Base-by-base conservation (phyloP, 2,329 filamentous ascomycete genomes). In the Scopulariopsis brevicaulis region DNA sequence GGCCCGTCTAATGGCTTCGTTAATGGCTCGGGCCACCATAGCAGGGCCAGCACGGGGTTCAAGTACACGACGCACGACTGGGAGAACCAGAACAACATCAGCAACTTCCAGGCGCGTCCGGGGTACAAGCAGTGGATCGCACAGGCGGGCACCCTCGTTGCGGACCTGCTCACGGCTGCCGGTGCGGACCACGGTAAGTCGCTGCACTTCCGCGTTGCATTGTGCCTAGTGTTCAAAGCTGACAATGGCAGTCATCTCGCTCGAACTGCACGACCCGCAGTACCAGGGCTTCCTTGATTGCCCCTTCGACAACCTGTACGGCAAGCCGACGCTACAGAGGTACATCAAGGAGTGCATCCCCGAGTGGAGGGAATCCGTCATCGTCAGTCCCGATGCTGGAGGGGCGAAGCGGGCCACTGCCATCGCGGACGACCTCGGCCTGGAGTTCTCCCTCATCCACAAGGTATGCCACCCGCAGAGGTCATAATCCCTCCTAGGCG, bases 261-360 rank as follows among this genome's bases (percentile, higher is more conserved):
- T 99, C 89, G 94, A 99, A 69, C 81, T 99, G 56, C 90, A 94
- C 70, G 93, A 96, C 71, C 89, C 90, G 50, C 91, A 99, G 73
- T 97, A 97, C 68, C 94, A 99, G 73, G 94, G 94, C 57, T 99
- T 96, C 78, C 97, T 99, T 69, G 93, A 99, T 68, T 96, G 97
- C 59, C 94, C 94, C 2, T 94, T 99, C 59, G 94, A 99, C 75
- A 99, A 99, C 70, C 80, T 99, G 20, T 97, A 97, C 74, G 93
- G 86, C 59, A 85, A 89, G 65, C 86, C 88, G 55, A 75, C 92
- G 55, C 77, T 87, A 57, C 83, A 86, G 68, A 80, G 80, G 61
- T 87, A 86, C 67, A 86, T 87, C 65, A 86, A 91, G 69, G 85
- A 88, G 67, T 84, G 90, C 66, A 94, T 96, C 60, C 86, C 89